phyloP scores from a whole-genome alignment of 192 early-diverging fungal species.

The Coemansia sp. region DNA sequence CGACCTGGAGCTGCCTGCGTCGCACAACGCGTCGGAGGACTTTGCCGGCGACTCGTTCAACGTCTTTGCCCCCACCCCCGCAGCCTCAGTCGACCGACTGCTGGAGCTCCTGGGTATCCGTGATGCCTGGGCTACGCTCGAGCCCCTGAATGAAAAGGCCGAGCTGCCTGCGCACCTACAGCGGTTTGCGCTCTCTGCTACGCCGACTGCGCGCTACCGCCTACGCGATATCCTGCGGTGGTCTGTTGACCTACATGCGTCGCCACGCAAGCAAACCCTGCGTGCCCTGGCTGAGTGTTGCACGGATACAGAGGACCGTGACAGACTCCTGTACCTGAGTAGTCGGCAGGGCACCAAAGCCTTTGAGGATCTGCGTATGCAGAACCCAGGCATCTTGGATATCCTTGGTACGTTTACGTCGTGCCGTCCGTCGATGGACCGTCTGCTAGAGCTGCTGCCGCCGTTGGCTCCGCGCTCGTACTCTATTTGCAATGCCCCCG shows the following conservation, averaged over 20 bases:
- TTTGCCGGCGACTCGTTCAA: constrained; percentile 74
- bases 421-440: constrained; percentile 58
- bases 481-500: constrained; percentile 74
- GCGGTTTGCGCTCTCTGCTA: constrained; percentile 6
- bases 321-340: constrained; percentile 72
- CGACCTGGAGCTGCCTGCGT: constrained; percentile 51
- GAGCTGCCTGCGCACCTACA: constrained; percentile 28
- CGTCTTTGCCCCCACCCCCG: constrained; percentile 84
- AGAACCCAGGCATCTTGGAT: constrained; percentile 75
- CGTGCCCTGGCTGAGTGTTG: constrained; percentile 81
- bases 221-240: constrained; percentile 67
- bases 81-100: too few relatives aligned
- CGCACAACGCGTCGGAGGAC: constrained; percentile 6
- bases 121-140: too few relatives aligned
- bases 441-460: constrained; percentile 75
- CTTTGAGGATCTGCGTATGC: constrained; percentile 66
- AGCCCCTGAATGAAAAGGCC: constrained; percentile 43
- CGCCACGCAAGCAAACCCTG: constrained; percentile 77
- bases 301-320: constrained; percentile 63
- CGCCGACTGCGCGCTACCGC: too few relatives aligned
- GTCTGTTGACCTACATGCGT: constrained; percentile 68
- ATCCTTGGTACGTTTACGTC: constrained; percentile 77
- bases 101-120: too few relatives aligned
- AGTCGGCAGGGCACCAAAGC: constrained; percentile 67
- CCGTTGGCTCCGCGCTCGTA: constrained; percentile 84